These are phyloP conservation scores for Paspalum notatum DNA, from an alignment of 176 grass and related monocot genomes.

Conservation along the genomic window DNA sequence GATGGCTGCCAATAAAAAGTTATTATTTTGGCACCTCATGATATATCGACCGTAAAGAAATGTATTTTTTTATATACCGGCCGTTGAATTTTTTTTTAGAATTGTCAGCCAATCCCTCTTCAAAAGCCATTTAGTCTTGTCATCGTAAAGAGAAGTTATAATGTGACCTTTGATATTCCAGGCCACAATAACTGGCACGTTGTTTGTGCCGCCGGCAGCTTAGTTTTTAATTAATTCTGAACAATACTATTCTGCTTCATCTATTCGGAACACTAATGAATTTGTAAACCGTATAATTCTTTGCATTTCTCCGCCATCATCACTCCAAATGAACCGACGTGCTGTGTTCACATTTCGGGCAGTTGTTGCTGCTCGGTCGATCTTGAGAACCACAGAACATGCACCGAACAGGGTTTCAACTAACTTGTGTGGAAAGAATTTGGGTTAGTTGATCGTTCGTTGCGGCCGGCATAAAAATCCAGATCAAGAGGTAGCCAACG, in stretches of 20 bases:
- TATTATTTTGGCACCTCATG: no score
- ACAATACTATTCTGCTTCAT: no score
- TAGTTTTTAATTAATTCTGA: neutral
- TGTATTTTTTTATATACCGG: no score
- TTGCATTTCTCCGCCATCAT: neutral
- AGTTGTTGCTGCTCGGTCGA: neutral
- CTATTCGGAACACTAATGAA: neutral
- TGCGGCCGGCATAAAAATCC: neutral
- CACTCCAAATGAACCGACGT: neutral
- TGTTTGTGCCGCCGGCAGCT: neutral
- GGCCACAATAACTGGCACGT: neutral
- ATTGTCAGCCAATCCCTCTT: no score
- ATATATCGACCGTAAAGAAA: no score
- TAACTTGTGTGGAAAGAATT: neutral
- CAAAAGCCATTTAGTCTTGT: no score
- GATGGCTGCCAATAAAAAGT: no score
- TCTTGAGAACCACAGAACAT: conserved; percentile 21
- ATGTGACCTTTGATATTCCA: neutral
- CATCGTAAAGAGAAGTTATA: no score
- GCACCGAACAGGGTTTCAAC: conserved; percentile 21
- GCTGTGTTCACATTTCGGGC: neutral
- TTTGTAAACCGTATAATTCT: neutral
- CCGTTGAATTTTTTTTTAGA: no score
- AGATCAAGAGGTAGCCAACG: neutral
- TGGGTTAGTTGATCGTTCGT: conserved; percentile 12